These are phyloP conservation scores for Beauveria medogensis DNA, from an alignment of 2,329 filamentous ascomycete species.

Conservation along the genomic window DNA sequence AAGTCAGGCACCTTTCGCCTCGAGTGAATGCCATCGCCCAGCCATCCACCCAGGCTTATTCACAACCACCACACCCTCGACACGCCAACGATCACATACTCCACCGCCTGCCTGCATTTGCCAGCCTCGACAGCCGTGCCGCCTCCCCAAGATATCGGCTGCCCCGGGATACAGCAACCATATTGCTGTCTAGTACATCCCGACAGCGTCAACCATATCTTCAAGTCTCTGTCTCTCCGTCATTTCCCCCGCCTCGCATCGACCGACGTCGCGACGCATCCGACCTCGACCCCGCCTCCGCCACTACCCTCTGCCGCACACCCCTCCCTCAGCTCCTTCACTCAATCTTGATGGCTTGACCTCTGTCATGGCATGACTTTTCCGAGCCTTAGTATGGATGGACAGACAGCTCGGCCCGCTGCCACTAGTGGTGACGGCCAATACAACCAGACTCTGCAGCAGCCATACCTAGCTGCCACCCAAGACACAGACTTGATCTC, in stretches of 20 bases:
- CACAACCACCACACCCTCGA: not conserved
- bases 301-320: not conserved
- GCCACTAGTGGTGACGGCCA: not conserved
- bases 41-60: not conserved
- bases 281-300: conserved; percentile 2
- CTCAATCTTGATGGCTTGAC: not conserved
- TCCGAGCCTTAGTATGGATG: conserved; percentile 2
- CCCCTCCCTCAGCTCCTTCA: not conserved
- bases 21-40: too few relatives aligned
- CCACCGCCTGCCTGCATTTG: not conserved
- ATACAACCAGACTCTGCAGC: not conserved
- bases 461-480: not conserved
- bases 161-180: not conserved
- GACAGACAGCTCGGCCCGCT: conserved; percentile 7
- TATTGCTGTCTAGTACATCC: not conserved
- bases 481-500: not conserved
- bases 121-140: not conserved
- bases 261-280: not conserved
- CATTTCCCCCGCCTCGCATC: not conserved
- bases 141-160: not conserved
- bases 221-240: not conserved
- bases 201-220: not conserved
- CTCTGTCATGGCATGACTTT: conserved; percentile 8
- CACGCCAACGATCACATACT: not conserved
- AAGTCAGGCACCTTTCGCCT: too few relatives aligned